Evolutionary conservation across 805 yeast species (phyloP).

Genomic region (Yamadazyma akitaensis): DNA sequence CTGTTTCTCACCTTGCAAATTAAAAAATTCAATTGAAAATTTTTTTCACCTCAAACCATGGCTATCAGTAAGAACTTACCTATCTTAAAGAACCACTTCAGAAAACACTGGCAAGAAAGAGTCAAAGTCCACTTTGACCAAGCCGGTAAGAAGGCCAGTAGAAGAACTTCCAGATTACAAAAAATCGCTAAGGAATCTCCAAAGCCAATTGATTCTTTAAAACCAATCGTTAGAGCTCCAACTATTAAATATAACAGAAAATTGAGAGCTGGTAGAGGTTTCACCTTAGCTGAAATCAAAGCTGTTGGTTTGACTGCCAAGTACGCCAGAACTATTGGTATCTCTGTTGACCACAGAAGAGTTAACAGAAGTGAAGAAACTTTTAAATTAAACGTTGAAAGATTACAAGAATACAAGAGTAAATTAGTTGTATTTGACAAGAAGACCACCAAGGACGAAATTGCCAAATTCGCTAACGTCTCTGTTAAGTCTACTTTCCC

Average conservation of each 20-base stretch:
- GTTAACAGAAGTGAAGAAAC: conserved; percentile 96
- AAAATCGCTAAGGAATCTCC: conserved; percentile 97
- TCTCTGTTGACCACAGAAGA: conserved; percentile 99
- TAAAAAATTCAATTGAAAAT: conserved; percentile 5
- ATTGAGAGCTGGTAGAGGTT: conserved; percentile 99
- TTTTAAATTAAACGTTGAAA: conserved; percentile 89
- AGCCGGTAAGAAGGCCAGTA: conserved; percentile 98
- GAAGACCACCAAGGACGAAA: conserved; percentile 72
- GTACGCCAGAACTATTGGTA: conserved; percentile 98
- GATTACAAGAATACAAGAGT: conserved; percentile 94
- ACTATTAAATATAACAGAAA: conserved; percentile 99
- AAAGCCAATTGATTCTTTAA: conserved; percentile 92
- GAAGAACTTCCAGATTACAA: conserved; percentile 91
- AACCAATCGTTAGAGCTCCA: conserved; percentile 99
- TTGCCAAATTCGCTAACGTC: conserved; percentile 59
- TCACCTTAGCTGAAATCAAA: conserved; percentile 96
- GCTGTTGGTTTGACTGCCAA: conserved; percentile 90
- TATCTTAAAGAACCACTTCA: conserved; percentile 98
- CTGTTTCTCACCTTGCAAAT: not conserved
- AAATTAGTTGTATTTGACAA: conserved; percentile 95
- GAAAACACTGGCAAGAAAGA: conserved; percentile 99
- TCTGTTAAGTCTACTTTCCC: conserved; percentile 85
- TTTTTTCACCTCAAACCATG: conserved; percentile 29
- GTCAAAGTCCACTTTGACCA: conserved; percentile 99
- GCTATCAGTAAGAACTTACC: conserved; percentile 99